Conservation (phyloP, 345 rosid genomes). For the Viola odorata region DNA sequence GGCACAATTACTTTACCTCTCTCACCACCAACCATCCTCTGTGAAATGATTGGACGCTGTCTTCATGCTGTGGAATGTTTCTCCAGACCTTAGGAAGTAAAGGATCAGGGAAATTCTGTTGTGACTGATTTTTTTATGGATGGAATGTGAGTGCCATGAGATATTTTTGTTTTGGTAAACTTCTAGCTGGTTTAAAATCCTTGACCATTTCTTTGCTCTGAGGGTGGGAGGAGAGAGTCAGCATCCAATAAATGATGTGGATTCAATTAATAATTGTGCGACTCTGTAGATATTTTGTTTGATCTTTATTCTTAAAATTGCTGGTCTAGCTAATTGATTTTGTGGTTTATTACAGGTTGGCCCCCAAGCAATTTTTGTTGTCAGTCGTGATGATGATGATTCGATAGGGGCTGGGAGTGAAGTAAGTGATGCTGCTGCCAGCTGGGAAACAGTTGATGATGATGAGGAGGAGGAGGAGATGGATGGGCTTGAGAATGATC, state of each 20-base stretch:
- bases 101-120: no score
- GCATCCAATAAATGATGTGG: no score
- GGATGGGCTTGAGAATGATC: slow-evolving; percentile 49
- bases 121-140: no score
- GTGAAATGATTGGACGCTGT: neutral
- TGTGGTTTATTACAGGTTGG: slow-evolving; percentile 64
- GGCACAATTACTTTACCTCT: neutral
- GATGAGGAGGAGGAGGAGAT: slow-evolving; percentile 65
- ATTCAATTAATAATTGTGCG: no score
- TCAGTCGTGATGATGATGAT: slow-evolving; percentile 87
- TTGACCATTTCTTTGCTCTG: no score
- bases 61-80: neutral
- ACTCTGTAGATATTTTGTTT: no score
- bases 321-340: slow-evolving; percentile 16
- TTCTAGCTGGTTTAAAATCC: no score
- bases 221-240: no score
- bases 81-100: neutral
- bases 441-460: slow-evolving; percentile 94
- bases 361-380: slow-evolving; percentile 94
- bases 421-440: slow-evolving; percentile 82
- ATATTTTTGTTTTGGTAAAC: no score
- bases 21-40: neutral
- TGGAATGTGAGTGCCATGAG: no score
- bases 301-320: neutral
- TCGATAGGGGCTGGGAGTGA: slow-evolving; percentile 81